These are phyloP conservation scores for Talaromyces sp. DNA, from an alignment of 2,329 filamentous ascomycete species.

Conservation along the genomic window DNA sequence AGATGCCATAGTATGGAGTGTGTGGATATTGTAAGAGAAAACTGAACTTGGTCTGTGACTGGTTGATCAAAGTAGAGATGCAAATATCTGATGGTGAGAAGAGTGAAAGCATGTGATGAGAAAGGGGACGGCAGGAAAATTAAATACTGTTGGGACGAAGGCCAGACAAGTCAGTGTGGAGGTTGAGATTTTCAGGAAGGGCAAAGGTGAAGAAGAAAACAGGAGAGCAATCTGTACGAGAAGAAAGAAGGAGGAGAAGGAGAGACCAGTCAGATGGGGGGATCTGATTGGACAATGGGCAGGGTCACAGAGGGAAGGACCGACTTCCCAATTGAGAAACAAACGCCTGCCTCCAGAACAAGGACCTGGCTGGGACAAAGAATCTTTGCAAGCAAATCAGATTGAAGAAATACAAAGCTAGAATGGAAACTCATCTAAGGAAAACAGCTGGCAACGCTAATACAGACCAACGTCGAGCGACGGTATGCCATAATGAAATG, in stretches of 20 bases:
- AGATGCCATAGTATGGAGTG: not conserved
- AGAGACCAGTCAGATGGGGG: not conserved
- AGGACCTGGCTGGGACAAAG: not conserved
- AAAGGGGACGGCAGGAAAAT: not conserved
- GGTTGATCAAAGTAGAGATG: not conserved
- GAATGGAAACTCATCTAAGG: not conserved
- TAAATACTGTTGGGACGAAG: not conserved
- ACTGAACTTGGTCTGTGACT: not conserved
- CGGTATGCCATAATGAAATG: not conserved
- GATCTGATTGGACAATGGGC: not conserved
- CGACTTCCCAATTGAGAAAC: not conserved
- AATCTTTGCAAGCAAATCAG: not conserved
- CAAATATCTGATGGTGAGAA: not conserved
- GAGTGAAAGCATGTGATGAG: not conserved
- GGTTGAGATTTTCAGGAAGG: not conserved
- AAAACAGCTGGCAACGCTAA: not conserved
- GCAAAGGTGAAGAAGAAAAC: not conserved
- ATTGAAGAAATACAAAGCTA: slow-evolving; percentile 1
- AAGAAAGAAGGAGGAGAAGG: not conserved
- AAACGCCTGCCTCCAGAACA: not conserved
- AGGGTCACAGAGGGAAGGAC: not conserved
- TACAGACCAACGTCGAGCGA: not conserved
- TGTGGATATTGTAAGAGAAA: not conserved
- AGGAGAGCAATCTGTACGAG: not conserved
- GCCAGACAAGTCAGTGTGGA: not conserved